Percentiles rank a stretch among this genome's conserved stretches.
Conservation (phyloP, 192 early-diverging fungal genomes). For the Backusella parvicylindrica region DNA sequence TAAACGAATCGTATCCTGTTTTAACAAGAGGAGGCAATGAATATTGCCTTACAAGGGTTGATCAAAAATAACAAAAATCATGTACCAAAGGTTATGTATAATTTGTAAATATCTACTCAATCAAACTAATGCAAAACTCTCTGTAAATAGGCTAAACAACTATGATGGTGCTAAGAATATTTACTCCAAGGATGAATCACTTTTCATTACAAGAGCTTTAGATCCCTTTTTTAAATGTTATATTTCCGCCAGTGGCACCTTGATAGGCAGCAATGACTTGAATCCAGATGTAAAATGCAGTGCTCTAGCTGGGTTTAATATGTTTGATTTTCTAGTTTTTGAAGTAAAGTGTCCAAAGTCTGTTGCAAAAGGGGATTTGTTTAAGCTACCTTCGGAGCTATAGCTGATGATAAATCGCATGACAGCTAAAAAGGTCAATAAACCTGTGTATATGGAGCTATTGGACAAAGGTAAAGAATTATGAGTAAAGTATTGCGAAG, state of each 20-base stretch:
- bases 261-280: neutral
- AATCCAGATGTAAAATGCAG: conserved; percentile 1
- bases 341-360: neutral
- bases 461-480: conserved; percentile 3
- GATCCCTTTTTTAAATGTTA: neutral
- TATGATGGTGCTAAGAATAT: neutral
- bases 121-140: neutral
- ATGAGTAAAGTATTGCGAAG: neutral
- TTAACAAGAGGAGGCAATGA: conserved; percentile 3
- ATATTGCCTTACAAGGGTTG: neutral
- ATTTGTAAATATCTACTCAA: conserved; percentile 4
- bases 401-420: conserved; percentile 3
- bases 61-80: neutral
- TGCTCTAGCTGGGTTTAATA: neutral
- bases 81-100: conserved; percentile 6
- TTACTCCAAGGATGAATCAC: neutral
- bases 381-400: neutral
- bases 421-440: neutral
- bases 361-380: neutral
- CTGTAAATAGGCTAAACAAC: conserved; percentile 1
- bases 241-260: neutral
- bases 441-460: neutral
- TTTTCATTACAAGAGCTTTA: neutral
- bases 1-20: neutral
- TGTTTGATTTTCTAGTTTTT: conserved; percentile 4